Base-by-base conservation (phyloP, 495 filamentous ascomycete genomes). In the Penicillium ucsense region DNA sequence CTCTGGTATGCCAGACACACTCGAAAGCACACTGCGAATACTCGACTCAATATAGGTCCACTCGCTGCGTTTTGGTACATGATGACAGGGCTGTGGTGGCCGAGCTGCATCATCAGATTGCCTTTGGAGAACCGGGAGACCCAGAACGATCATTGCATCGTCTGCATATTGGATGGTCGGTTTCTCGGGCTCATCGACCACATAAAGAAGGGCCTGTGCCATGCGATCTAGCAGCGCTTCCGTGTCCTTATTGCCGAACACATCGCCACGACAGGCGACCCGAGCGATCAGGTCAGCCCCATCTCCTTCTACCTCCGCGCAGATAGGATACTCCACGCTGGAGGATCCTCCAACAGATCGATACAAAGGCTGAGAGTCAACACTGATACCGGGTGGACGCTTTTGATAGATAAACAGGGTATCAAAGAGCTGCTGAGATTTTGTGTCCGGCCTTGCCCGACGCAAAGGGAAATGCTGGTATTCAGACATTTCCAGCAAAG, bases 391-490 rank as follows among this genome's bases (percentile, higher is more conserved):
- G 0, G 38, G 33, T 4, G 56, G 54, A 37, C 56, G 59, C 48
- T 79, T 78, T 55, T 94, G 84, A 53, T 94, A 95, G 0, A 89
- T 84, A 56, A 96, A 94, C 4, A 97, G 69, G 0, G 77, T 84
- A 55, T 95, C 88, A 54, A 96, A 94, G 28, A 95, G 59, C 41
- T 49, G 51, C 27, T 46, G 48, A 3, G 62, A 60, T 8, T 40
- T 47, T 4, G 59, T 47, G 31, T 56, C 53, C 31, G 60, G 56
- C 30, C 54, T 52, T 4, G 58, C 57, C 36, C 68, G 55, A 27
- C 68, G 53, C 42, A 41, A 74, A 61, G 53, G 76, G 63, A 38
- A 79, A 72, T 39, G 72, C 49, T 38, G 76, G 64, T 59, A 68
- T 66, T 53, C 63, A 51, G 64, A 71, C 54, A 85, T 88, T 81